Base-by-base conservation (phyloP, 257 asterid genomes). In the Scutellaria barbata region DNA sequence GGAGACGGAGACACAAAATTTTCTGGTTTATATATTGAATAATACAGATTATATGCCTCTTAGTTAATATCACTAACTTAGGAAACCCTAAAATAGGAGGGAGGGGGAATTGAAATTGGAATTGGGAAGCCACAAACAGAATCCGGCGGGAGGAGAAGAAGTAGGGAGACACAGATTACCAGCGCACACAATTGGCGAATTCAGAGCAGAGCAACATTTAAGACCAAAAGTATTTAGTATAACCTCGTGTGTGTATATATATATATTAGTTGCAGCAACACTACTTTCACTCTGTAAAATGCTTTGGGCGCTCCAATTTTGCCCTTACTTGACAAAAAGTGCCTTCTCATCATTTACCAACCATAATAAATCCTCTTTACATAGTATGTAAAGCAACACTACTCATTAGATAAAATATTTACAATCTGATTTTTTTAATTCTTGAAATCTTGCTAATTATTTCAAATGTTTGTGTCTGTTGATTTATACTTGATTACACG, bases 41-140 rank as follows among this genome's bases (percentile, higher is more conserved):
- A 10, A 40, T 0, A 1, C 6, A 22, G 25, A 22, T 22, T 22
- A 22, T 22, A 22, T 22, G 25, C 25, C 25, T 22, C 25, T 22
- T 22, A 22, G 25, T 22, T 22, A 22, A 22, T 22, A 22, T 22
- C 25, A 22, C 25, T 22, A 22, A 22, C 10, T 62, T 8, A 22
- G 43, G 57, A 70, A 79, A 74, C 83, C 80, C 83, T 74, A 74
- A 58, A 74, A 67, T 54, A 43, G n/a, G 66, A 53, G 69, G 52
- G 62, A 70, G 59, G 35, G 76, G 66, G 54, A 55, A 46, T 37
- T 30, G 40, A 54, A 63, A n/a, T 10, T 8, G 39, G 66, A 47
- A 67, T 10, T 37, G n/a, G 22, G 71, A 22, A 22, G 25, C 25
- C 25, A 22, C 25, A 1, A 22, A 22, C 68, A 57, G 76, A 60